phyloP scores from a whole-genome alignment of 2,329 filamentous ascomycete genomes.

The Cladophialophora exuberans region DNA sequence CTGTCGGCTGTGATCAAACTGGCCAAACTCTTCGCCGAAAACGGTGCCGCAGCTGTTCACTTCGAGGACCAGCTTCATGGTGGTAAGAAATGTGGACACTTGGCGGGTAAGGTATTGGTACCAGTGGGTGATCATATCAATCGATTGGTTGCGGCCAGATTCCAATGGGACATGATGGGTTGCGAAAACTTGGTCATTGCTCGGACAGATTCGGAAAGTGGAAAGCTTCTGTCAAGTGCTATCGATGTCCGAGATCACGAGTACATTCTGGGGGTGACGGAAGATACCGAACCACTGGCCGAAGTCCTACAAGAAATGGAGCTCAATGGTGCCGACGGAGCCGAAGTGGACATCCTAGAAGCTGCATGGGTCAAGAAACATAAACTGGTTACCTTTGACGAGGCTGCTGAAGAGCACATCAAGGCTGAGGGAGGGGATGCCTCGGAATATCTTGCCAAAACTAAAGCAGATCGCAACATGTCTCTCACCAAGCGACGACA shows the following conservation, averaged over 20 bases:
- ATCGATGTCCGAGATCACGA: slow-evolving; percentile 96
- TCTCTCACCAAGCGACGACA: slow-evolving; percentile 77
- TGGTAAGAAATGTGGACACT: slow-evolving; percentile 96
- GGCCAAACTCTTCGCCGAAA: slow-evolving; percentile 96
- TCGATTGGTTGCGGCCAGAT: slow-evolving; percentile 84
- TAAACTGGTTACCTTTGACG: slow-evolving; percentile 86
- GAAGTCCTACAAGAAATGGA: slow-evolving; percentile 94
- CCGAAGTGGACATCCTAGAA: slow-evolving; percentile 85
- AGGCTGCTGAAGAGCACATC: slow-evolving; percentile 80
- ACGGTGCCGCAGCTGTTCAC: slow-evolving; percentile 92
- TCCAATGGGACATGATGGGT: slow-evolving; percentile 99
- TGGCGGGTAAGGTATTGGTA: slow-evolving; percentile 94
- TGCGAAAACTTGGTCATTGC: slow-evolving; percentile 93
- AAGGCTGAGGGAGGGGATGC: slow-evolving; percentile 65
- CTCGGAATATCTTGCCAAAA: slow-evolving; percentile 67
- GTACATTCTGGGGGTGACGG: slow-evolving; percentile 86
- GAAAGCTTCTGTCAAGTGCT: slow-evolving; percentile 83
- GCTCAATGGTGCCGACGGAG: slow-evolving; percentile 70
- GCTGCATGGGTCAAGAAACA: slow-evolving; percentile 85
- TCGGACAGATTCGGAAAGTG: slow-evolving; percentile 92
- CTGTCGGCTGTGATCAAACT: slow-evolving; percentile 92
- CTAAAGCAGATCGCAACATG: slow-evolving; percentile 68
- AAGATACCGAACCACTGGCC: slow-evolving; percentile 77
- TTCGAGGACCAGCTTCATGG: slow-evolving; percentile 98
- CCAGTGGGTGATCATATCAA: slow-evolving; percentile 96